Percentiles rank a stretch among this genome's conserved stretches.
Evolutionary conservation across 208 protist genomes (phyloP).

Genomic region (Leishmania tarentolae): DNA sequence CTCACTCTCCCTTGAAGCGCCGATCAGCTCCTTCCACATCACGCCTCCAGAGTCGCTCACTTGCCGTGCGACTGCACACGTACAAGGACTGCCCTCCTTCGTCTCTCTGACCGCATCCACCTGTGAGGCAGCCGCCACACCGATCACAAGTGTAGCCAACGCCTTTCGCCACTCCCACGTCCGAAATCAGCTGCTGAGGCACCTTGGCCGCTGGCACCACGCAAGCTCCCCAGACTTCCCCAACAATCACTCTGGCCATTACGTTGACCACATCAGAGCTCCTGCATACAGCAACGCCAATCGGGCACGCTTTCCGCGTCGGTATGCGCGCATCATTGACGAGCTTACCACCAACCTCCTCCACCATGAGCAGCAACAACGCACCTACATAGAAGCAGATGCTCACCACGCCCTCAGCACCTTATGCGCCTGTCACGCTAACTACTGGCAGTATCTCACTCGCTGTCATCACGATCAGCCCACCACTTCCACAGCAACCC

Average conservation of each 20-base stretch:
- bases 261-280: no score
- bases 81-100: not conserved
- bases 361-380: constrained; percentile 17
- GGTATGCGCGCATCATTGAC: constrained; percentile 1
- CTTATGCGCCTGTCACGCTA: not conserved
- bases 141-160: not conserved
- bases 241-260: not conserved
- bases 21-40: no score
- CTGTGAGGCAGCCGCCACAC: not conserved
- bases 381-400: constrained; percentile 4
- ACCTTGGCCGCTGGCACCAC: not conserved
- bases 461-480: no score
- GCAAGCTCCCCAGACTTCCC: not conserved
- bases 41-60: not conserved
- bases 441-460: constrained; percentile 24
- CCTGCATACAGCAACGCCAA: not conserved
- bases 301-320: not conserved
- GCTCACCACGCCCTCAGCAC: constrained; percentile 13
- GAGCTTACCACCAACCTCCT: constrained; percentile 4
- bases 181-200: not conserved
- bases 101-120: not conserved
- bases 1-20: not conserved
- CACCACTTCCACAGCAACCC: not conserved
- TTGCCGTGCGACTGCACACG: not conserved
- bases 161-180: not conserved